Percentiles rank a stretch among this genome's conserved stretches.
Evolutionary conservation across 441 rosid species (phyloP).

Genomic region (Melastoma candidum): DNA sequence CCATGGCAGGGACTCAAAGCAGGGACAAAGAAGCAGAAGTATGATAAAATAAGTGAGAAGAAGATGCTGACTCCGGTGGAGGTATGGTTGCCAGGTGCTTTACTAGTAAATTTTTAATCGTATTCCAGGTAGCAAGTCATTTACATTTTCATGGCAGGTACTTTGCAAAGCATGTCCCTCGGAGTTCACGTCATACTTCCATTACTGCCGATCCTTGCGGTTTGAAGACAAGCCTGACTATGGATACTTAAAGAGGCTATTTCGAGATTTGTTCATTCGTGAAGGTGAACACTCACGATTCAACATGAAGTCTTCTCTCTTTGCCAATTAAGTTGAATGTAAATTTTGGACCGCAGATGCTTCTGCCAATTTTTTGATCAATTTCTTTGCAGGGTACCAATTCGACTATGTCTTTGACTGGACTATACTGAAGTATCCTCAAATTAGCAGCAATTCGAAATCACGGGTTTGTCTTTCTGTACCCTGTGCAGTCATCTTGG

Average conservation of each 20-base stretch:
- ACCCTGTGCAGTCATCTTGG: not conserved
- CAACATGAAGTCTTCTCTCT: too few relatives aligned
- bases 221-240: slow-evolving; percentile 14
- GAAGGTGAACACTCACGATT: slow-evolving; percentile 3
- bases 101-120: not conserved
- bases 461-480: slow-evolving; percentile 1
- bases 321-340: too few relatives aligned
- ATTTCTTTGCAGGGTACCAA: slow-evolving; percentile 7
- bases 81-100: slow-evolving; percentile 5
- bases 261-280: slow-evolving; percentile 11
- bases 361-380: not conserved
- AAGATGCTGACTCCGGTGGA: slow-evolving; percentile 17
- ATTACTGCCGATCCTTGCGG: slow-evolving; percentile 13
- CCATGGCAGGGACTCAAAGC: slow-evolving; percentile 23
- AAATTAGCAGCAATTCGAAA: slow-evolving; percentile 4
- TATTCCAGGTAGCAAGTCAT: not conserved
- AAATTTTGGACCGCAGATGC: not conserved
- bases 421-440: slow-evolving; percentile 13
- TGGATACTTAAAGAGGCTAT: slow-evolving; percentile 9
- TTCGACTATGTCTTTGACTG: slow-evolving; percentile 13
- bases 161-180: slow-evolving; percentile 11
- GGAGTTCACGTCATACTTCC: slow-evolving; percentile 12
- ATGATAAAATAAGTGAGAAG: slow-evolving; percentile 19
- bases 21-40: slow-evolving; percentile 19
- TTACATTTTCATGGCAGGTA: too few relatives aligned